These are phyloP conservation scores for Xylaria venustula DNA, from an alignment of 495 filamentous ascomycete genomes.

Conservation along the genomic window DNA sequence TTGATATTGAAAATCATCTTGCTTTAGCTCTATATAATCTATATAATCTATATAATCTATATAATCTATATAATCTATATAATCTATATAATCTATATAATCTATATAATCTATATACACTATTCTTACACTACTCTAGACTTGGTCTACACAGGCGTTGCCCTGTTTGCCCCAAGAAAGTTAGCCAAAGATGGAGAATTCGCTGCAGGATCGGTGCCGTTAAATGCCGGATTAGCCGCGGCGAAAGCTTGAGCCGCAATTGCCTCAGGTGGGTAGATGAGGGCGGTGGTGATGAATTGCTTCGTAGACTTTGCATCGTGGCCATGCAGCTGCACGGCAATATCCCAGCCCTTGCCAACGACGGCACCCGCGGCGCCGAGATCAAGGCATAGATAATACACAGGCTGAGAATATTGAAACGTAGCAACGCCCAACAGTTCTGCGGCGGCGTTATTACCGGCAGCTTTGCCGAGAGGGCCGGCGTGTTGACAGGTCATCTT, in stretches of 20 bases:
- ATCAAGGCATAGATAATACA: conserved; percentile 25
- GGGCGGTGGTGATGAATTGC: conserved; percentile 19
- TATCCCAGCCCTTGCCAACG: conserved; percentile 23
- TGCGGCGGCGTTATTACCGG: conserved; percentile 32
- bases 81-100: too few relatives aligned
- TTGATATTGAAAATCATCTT: too few relatives aligned
- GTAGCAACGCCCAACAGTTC: conserved; percentile 1
- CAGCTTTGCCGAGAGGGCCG: conserved; percentile 26
- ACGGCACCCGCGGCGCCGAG: conserved; percentile 23
- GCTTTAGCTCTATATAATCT: too few relatives aligned
- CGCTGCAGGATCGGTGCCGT: neutral
- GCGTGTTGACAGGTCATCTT: conserved; percentile 38
- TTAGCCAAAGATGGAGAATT: neutral
- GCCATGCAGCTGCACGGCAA: conserved; percentile 11
- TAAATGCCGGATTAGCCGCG: conserved; percentile 16
- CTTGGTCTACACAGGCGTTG: neutral
- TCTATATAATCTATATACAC: neutral
- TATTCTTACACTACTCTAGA: neutral
- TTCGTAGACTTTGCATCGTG: conserved; percentile 25
- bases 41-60: too few relatives aligned
- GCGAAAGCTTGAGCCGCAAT: conserved; percentile 16
- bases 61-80: too few relatives aligned
- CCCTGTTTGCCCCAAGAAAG: neutral
- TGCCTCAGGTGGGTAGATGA: conserved; percentile 26
- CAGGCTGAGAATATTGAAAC: conserved; percentile 20